Percentiles rank a stretch among this genome's conserved stretches.
phyloP scores from a whole-genome alignment of 2,329 filamentous ascomycete genomes.

The Metarhizium robertsii region DNA sequence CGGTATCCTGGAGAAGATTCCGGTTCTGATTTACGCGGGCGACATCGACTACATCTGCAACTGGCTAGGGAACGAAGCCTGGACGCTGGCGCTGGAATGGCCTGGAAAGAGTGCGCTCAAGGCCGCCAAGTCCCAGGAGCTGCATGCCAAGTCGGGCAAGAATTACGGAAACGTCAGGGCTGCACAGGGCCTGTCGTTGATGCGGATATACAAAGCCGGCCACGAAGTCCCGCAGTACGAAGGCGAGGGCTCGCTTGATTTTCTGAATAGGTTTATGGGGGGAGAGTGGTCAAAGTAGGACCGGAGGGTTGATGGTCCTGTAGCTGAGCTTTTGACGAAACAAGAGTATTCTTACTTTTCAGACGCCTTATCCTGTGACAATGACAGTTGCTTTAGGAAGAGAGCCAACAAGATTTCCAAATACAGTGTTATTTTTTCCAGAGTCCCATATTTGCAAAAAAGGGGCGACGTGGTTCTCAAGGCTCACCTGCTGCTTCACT shows the following conservation, averaged over 20 bases:
- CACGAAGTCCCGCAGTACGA: conserved; percentile 98
- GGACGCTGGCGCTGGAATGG: conserved; percentile 92
- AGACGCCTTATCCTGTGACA: too few species aligned
- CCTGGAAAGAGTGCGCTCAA: conserved; percentile 73
- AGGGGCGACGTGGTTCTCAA: too few species aligned
- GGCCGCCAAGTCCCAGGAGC: conserved; percentile 57
- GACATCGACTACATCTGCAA: conserved; percentile 89
- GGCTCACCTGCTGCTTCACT: too few species aligned
- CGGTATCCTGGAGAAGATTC: conserved; percentile 77
- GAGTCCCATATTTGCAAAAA: too few species aligned
- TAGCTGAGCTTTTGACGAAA: too few species aligned
- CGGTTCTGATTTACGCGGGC: conserved; percentile 86
- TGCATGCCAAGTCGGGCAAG: conserved; percentile 44
- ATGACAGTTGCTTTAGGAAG: too few species aligned
- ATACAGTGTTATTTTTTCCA: too few species aligned
- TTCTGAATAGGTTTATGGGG: conserved; percentile 82
- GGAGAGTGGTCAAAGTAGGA: conserved; percentile 10
- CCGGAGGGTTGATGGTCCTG: too few species aligned
- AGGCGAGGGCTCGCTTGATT: conserved; percentile 77
- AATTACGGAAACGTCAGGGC: conserved; percentile 71
- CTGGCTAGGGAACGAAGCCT: conserved; percentile 96
- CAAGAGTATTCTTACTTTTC: too few species aligned
- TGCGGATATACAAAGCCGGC: conserved; percentile 77
- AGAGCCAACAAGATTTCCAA: too few species aligned
- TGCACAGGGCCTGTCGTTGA: conserved; percentile 86